These are phyloP conservation scores for Polyporus tsugae DNA, from an alignment of 1,284 basidiomycete genomes.

Conservation along the genomic window DNA sequence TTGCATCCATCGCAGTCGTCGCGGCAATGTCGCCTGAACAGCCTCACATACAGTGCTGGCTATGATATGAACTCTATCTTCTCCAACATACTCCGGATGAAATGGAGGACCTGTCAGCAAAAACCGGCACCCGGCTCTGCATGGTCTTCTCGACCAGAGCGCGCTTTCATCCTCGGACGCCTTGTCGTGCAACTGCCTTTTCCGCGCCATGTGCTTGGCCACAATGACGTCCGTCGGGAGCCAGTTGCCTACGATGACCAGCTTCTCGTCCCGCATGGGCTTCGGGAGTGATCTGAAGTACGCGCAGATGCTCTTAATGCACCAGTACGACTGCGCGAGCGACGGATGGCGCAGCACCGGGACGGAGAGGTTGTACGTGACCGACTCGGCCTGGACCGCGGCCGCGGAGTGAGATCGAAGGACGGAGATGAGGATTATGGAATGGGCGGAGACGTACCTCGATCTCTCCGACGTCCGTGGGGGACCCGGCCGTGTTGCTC, in stretches of 20 bases:
- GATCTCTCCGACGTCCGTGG: slow-evolving; percentile 79
- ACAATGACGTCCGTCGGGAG: slow-evolving; percentile 92
- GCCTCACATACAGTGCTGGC: too few species aligned
- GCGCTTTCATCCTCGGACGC: slow-evolving; percentile 4
- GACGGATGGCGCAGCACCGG: slow-evolving; percentile 84
- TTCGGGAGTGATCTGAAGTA: slow-evolving; percentile 66
- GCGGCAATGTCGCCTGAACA: too few species aligned
- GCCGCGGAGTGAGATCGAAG: neutral
- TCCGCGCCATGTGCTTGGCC: slow-evolving; percentile 72
- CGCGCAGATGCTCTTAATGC: slow-evolving; percentile 69
- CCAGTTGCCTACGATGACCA: slow-evolving; percentile 90
- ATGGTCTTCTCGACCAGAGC: slow-evolving; percentile 15
- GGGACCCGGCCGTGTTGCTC: slow-evolving; percentile 92
- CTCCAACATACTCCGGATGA: too few species aligned
- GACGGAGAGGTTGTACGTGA: slow-evolving; percentile 77
- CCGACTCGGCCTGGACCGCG: slow-evolving; percentile 80
- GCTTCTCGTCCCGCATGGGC: slow-evolving; percentile 63
- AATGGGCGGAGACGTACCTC: slow-evolving; percentile 61
- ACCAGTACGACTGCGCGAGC: slow-evolving; percentile 83
- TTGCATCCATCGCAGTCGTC: too few species aligned
- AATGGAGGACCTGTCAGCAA: too few species aligned
- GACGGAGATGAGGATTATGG: neutral
- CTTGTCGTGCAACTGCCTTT: slow-evolving; percentile 5
- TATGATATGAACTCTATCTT: too few species aligned
- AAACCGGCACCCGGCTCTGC: neutral